Base-by-base conservation (phyloP, 2,329 filamentous ascomycete genomes). In the Claviceps pusilla region DNA sequence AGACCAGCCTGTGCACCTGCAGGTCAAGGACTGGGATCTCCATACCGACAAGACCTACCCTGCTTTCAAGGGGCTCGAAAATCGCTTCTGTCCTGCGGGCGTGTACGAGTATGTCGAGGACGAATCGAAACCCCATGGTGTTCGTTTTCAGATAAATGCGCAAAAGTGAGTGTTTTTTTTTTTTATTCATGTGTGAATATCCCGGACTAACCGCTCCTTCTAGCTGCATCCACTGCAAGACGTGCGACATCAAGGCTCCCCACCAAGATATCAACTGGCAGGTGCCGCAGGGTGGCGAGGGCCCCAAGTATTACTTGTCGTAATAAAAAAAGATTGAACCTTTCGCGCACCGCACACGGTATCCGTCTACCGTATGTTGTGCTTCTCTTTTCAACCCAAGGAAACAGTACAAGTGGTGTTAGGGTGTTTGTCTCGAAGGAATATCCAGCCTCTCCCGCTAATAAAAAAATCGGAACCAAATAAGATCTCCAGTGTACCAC, bases 21-120 rank as follows among this genome's bases (percentile, higher is more conserved):
- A 95, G 70, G 91, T 98, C 60, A 81, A 86, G 69, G 89, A 98
- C 70, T 96, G 89, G 89, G 89, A 96, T 63, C 83, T 83, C 65
- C 93, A 98, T 72, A 85, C 89, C 2, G 76, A 83, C 58, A 80
- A 83, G 68, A 84, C 89, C 52, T 98, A 84, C 74, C 93, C 93
- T 28, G 77, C 79, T 58, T 98, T 87, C 72, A 86, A 95, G 75
- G 93, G 93, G 10, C 68, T 98, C 4, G 93, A 98, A 76, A 96
- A 94, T 68, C 78, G 93, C 24, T 98, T 98, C 75, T 98, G 93
- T 67, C 93, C 93, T 19, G 93, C 93, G 0, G 93, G 90, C 14
- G 93, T 98, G 60, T 98, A 98, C 65, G 93, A 98, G 69, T 98
- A 98, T 69, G 82, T 97, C 9, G 93, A 98, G 72, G 93, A 98